Base-by-base conservation (phyloP, 2,329 filamentous ascomycete species). In the Lasiodiplodia sp. region DNA sequence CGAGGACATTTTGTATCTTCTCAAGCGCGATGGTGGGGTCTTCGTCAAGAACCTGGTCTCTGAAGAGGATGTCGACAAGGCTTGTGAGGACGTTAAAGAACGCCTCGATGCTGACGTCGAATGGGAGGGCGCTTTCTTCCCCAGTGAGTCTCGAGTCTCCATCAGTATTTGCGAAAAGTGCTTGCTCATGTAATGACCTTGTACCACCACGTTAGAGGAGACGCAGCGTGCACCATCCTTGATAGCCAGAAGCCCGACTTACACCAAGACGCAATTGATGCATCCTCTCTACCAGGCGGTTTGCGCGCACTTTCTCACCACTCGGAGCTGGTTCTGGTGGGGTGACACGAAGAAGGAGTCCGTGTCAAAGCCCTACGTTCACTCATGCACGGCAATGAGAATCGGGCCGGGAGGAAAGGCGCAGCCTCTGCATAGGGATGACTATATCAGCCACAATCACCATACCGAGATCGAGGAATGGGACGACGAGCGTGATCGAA, bases 251-350 rank as follows among this genome's bases (percentile, higher is more conserved):
- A 71, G 70, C 47, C 66, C 70, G 21, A 72, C 71, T 7, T 72
- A 70, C 34, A 67, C 66, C 1, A 51, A 63, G 21, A 72, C 69
- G 2, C 69, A 71, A 40, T 8, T 76, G 18, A 75, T 75, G 72
- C 71, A 77, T 23, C 74, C 73, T 0, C 69, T 77, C 2, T 78
- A 74, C 44, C 75, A 73, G 31, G 68, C 69, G 3, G 70, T 76
- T 11, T 74, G 72, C 67, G 72, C 72, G 5, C 69, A 74, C n/a
- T 74, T 78, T 21, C 68, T 78, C 2, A 76, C 75, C 1, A 75
- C 73, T 18, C 71, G 71, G 7, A 72, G 69, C 67, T 72, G 70
- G 69, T 76, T 73, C 68, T 78, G 75, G 75, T 74, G 72, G 69
- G 75, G 75, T 28, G 67, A 75, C 11, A 70, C 74, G 38, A 70